Conservation (phyloP, 306 rosid genomes). For the Trifolium repens region DNA sequence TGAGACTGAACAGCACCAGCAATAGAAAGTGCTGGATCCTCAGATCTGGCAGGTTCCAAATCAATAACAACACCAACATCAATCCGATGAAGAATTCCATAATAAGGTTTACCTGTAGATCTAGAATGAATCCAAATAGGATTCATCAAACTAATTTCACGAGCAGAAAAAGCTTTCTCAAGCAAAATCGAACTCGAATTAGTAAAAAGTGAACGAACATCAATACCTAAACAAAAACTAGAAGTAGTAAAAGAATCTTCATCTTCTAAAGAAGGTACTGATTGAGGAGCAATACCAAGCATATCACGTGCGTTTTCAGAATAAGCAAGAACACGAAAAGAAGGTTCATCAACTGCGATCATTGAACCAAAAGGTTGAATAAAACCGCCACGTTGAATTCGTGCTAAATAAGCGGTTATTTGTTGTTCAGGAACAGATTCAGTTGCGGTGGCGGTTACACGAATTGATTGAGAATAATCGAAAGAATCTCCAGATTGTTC, state of each 20-base stretch:
- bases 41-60: conserved; percentile 85
- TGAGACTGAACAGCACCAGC: conserved; percentile 98
- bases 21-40: conserved; percentile 92
- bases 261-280: conserved; percentile 69
- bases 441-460: conserved; percentile 5
- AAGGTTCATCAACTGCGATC: conserved; percentile 70
- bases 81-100: conserved; percentile 85
- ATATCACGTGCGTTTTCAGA: conserved; percentile 84
- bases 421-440: conserved; percentile 71
- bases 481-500: conserved; percentile 85
- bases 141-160: conserved; percentile 83
- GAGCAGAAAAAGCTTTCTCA: conserved; percentile 77
- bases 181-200: conserved; percentile 59
- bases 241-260: conserved; percentile 22
- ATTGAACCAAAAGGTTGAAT: conserved; percentile 89
- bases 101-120: conserved; percentile 80
- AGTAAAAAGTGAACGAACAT: conserved; percentile 66
- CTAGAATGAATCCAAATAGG: conserved; percentile 92
- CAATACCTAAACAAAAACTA: conserved; percentile 52
- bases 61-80: conserved; percentile 92
- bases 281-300: conserved; percentile 77
- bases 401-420: conserved; percentile 73
- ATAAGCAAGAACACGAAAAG: conserved; percentile 60
- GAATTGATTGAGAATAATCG: conserved; percentile 60
- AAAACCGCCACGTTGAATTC: conserved; percentile 86